phyloP scores from a whole-genome alignment of 2,329 filamentous ascomycete genomes.

The Cercospora zeae-maydis region DNA sequence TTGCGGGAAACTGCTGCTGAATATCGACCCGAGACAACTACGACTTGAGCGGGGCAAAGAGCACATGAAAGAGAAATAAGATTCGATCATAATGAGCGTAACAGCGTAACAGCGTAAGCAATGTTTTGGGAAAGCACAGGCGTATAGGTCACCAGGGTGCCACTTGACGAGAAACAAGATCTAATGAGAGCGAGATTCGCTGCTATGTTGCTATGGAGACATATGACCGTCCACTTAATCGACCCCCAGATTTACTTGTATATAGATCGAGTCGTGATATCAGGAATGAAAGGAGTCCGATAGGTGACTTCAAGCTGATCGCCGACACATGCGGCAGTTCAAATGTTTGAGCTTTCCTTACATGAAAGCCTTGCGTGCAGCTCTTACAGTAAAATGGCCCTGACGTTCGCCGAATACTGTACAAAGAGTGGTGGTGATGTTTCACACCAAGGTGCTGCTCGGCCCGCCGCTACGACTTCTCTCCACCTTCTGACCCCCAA shows the following conservation, averaged over 20 bases:
- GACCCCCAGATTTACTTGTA: not conserved
- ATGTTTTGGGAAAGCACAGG: not conserved
- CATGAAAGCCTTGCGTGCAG: too few relatives aligned
- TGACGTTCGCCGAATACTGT: too few relatives aligned
- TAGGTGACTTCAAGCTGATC: not conserved
- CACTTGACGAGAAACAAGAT: slow-evolving; percentile 19
- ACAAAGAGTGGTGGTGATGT: too few relatives aligned
- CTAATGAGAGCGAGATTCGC: slow-evolving; percentile 14
- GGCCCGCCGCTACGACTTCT: not conserved
- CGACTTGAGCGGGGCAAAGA: not conserved
- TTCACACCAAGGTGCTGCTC: not conserved
- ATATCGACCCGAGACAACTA: slow-evolving; percentile 6
- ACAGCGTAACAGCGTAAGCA: not conserved
- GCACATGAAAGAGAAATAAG: not conserved
- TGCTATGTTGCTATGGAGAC: not conserved
- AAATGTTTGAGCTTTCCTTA: not conserved
- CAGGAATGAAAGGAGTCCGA: not conserved
- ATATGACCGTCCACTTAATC: not conserved
- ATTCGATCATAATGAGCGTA: not conserved
- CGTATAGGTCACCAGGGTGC: not conserved
- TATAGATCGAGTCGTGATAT: not conserved
- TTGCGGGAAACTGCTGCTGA: slow-evolving; percentile 17
- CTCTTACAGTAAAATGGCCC: too few relatives aligned
- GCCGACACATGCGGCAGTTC: not conserved
- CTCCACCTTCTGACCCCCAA: slow-evolving; percentile 1